Evolutionary conservation across 2,329 filamentous ascomycete species (phyloP), one percentile per base, ranked within the genome.

Genomic region (Colletotrichum viniferum): DNA sequence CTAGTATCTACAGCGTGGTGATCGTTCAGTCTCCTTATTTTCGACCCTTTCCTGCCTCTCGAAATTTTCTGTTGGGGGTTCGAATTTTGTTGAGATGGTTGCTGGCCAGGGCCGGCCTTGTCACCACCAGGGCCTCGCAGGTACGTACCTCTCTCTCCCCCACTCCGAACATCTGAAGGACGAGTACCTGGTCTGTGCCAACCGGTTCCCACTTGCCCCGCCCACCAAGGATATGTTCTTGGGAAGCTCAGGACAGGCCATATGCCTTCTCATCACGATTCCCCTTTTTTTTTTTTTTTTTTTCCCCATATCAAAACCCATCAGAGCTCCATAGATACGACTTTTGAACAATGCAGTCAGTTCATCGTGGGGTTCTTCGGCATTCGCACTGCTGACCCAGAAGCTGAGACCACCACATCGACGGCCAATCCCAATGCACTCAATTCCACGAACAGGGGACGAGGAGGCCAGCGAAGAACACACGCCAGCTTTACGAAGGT

Each of bases 41-140:
- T 56, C 16, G 10, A 9, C 34, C 55, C 36, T 48, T 18, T 43
- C 12, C 24, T 72, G 30, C 55, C 67, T 62, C 67, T 60, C 67
- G 69, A 73, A 69, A 69, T 76, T 76, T 76, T 76, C 73, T 76
- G 73, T 76, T 76, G 73, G 73, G 71, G 71, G 69, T 64, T 62
- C 24, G 9, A 48, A 52, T 48, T 73, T 76, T 76, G 73, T 76
- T 76, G 73, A 69, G 73, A 60, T 68, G 73, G 70, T 38, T 55
- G 63, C 69, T 58, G 70, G 63, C 70, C 69, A 73, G 73, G 73
- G 73, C 73, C 14, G 64, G 73, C 69, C 73, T 76, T 64, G 73
- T 73, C 69, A 71, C 21, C 26, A 64, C 48, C 34, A 24, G 68
- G 21, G 58, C 55, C 60, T 60, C n/a, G 12, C 61, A 26, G 73